phyloP scores from a whole-genome alignment of 2,329 filamentous ascomycete genomes.

The Aureobasidium subglaciale region DNA sequence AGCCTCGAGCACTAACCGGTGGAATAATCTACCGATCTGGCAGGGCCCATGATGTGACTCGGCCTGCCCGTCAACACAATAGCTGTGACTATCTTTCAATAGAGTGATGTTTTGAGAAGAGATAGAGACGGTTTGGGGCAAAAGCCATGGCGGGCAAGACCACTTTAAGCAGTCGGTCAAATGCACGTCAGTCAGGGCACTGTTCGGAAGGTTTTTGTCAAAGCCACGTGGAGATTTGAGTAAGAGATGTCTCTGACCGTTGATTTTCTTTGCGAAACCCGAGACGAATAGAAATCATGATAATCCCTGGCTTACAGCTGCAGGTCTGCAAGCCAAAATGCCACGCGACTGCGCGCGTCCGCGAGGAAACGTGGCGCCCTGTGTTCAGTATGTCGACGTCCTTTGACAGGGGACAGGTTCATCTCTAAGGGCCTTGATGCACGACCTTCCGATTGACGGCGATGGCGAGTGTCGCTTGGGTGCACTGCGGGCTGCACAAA shows the following conservation, averaged over 20 bases:
- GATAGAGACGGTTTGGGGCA: background rate
- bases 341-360: conserved; percentile 14
- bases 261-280: conserved; percentile 5
- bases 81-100: background rate
- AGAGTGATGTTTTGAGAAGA: background rate
- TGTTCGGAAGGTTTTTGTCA: conserved; percentile 6
- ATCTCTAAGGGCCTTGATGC: background rate
- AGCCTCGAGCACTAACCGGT: background rate
- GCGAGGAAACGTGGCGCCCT: conserved; percentile 14
- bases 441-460: conserved; percentile 10
- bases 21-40: background rate
- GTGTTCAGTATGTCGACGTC: conserved; percentile 11
- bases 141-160: background rate
- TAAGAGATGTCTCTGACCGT: conserved; percentile 6
- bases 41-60: conserved; percentile 1
- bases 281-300: conserved; percentile 5
- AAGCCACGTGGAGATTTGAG: conserved; percentile 10
- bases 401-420: conserved; percentile 8
- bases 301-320: conserved; percentile 5
- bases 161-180: background rate
- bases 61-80: background rate
- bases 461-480: conserved; percentile 8
- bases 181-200: conserved; percentile 5
- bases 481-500: conserved; percentile 10
- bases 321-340: conserved; percentile 5